Conservation (phyloP, 495 filamentous ascomycete genomes). For the Coniosporium apollinis region DNA sequence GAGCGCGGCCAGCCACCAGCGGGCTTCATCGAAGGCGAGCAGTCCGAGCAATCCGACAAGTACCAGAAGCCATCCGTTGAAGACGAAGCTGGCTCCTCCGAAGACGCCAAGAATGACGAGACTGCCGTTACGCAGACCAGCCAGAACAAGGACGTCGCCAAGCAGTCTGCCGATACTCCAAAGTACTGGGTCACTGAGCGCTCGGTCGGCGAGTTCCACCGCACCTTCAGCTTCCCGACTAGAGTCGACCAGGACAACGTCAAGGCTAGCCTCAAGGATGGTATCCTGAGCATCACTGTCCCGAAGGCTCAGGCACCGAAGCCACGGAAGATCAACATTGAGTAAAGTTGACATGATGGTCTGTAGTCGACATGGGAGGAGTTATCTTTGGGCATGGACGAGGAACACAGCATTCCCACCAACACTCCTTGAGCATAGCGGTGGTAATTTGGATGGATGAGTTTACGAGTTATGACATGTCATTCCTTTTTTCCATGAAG, state of each 20-base stretch:
- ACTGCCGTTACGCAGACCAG: constrained; percentile 3
- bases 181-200: constrained; percentile 69
- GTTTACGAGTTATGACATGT: too few species aligned
- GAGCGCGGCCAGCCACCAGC: constrained; percentile 18
- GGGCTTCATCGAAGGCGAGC: constrained; percentile 17
- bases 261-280: constrained; percentile 57
- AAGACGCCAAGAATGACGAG: constrained; percentile 4
- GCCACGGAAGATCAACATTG: constrained; percentile 38
- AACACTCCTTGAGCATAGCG: too few species aligned
- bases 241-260: constrained; percentile 64
- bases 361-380: too few species aligned
- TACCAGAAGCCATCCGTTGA: constrained; percentile 46
- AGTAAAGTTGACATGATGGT: too few species aligned
- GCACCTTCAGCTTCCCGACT: constrained; percentile 60
- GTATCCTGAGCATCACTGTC: constrained; percentile 52
- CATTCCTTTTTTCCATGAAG: too few species aligned
- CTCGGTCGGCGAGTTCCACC: constrained; percentile 59
- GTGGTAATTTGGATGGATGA: too few species aligned
- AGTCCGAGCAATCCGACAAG: constrained; percentile 19
- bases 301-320: constrained; percentile 51
- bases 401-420: too few species aligned
- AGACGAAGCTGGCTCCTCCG: constrained; percentile 32
- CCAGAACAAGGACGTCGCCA: constrained; percentile 12
- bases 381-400: too few species aligned
- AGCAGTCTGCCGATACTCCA: neutral